Base-by-base conservation (phyloP, 495 filamentous ascomycete genomes). In the Neurospora sp. region DNA sequence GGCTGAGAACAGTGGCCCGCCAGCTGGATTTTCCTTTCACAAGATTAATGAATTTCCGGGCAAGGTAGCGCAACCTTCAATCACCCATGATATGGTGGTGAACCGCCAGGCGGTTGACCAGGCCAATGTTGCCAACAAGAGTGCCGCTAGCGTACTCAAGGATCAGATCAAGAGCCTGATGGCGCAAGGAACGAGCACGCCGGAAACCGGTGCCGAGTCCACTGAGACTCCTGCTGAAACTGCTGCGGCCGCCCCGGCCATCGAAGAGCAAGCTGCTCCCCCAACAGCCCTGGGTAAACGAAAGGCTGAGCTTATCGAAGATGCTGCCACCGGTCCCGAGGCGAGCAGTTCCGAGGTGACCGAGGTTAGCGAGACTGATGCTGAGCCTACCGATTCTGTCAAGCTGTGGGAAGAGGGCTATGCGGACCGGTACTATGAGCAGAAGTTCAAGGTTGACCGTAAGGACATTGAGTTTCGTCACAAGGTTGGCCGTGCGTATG, bases 361-460 rank as follows among this genome's bases (percentile, higher is more conserved):
- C 27, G 53, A 66, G 7, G 31, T 66, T 14, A 66, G 79, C 38
- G 82, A 80, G n/a, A 84, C 82, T 9, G 90, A 91, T 71, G 92
- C 91, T 41, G 83, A 85, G 53, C 87, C 91, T 1, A 85, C 86
- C 69, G 96, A 99, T 76, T 93, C 88, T 16, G 94, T 99, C 70
- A 88, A 91, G 69, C 85, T 99, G 16, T 99, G 96, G 96, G 96
- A 98, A 78, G 88, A 92, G 71, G 96, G 96, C 40, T 99, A 98
- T 82, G 91, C 91, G 40, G 95, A 97, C 79, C 86, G 96, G 44
- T 99, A 99, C 81, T 99, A 99, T 80, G 91, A 97, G 80, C 93
- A 97, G 80, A 99, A 99, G 79, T 99, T 99, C 82, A 82, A 90
- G n/a, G 93, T 94, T 46, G 90, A 92, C 71, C 88, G 92, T 2